These are phyloP conservation scores for Protomyces pachydermus DNA, from an alignment of 1,139 yeast genomes.

Conservation along the genomic window DNA sequence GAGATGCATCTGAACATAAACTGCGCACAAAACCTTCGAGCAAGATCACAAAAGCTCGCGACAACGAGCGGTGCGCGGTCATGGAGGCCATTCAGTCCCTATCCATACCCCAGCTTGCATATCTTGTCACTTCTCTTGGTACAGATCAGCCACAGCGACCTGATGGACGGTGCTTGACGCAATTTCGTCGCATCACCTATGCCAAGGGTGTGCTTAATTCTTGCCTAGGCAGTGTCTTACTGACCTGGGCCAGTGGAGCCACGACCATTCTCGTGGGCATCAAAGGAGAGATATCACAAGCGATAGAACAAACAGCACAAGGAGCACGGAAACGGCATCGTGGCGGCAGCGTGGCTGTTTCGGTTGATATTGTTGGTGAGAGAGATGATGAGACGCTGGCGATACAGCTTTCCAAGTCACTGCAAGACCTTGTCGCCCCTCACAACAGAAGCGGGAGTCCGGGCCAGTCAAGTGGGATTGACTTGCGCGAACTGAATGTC, in stretches of 20 bases:
- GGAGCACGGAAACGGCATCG: background rate
- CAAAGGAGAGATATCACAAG: slow-evolving; percentile 9
- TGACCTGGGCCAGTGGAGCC: slow-evolving; percentile 14
- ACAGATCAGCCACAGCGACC: slow-evolving; percentile 15
- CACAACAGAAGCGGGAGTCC: background rate
- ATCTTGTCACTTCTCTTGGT: slow-evolving; percentile 8
- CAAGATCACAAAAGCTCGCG: background rate
- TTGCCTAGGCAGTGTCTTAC: slow-evolving; percentile 18
- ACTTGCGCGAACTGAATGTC: slow-evolving; percentile 6
- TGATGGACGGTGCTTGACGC: slow-evolving; percentile 10
- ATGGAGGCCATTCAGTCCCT: background rate
- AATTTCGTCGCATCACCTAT: slow-evolving; percentile 21
- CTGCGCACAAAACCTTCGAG: background rate
- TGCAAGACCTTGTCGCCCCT: slow-evolving; percentile 1
- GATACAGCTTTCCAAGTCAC: background rate
- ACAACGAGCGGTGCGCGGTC: no score
- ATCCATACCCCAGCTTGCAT: slow-evolving; percentile 19
- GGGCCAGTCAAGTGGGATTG: background rate
- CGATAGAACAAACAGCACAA: background rate
- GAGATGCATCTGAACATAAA: no score
- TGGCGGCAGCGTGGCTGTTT: background rate
- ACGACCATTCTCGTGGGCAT: slow-evolving; percentile 15
- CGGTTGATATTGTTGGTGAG: slow-evolving; percentile 19
- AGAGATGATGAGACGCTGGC: slow-evolving; percentile 16
- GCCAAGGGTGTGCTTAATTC: slow-evolving; percentile 10